Evolutionary conservation across 2,329 filamentous ascomycete genomes (phyloP), one percentile per base, ranked within the genome.

Genomic region (Davidsoniella australis): DNA sequence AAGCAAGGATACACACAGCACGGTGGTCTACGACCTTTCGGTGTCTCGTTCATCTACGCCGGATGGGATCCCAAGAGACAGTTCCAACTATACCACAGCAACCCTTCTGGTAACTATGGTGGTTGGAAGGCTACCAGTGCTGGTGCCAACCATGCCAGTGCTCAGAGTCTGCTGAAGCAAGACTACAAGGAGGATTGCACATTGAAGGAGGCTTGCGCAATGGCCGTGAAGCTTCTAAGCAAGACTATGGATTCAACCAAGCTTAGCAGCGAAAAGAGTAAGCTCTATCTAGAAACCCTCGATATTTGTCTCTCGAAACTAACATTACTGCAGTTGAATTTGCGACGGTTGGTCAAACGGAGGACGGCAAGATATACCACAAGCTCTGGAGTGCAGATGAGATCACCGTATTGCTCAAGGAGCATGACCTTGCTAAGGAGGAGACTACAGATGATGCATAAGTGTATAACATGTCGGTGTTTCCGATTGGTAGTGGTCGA

Each of bases 211-310:
- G 91, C 93, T 4, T 98, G 91, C 64, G 87, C 83, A 49, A 82
- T 95, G 74, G 91, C 91, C 9, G 91, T 98, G 64, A 98, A 98
- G 76, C 91, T 98, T 55, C 69, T 98, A 57, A 96, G 91, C 76
- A 98, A 98, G 80, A 98, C 91, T 5, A 98, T 98, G 93, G 91
- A 98, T 66, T 94, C 88, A 49, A 96, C 89, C 49, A 98, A 95
- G 74, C 69, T 98, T 62, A 95, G 87, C 72, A 94, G 87, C 62
- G 91, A 98, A 75, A 98, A 98, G 78, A 94, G 88, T 94, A 69
- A 66, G 85, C 29, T 12, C 29, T 12, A 33, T 9, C 29, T 72
- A 3, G 48, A 58, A 45, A 63, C 57, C 62, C 14, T 16, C 18
- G 18, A 18, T 14, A 12, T 20, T 17, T 20, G n/a, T 9, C 14